Evolutionary conservation across 2,329 filamentous ascomycete species (phyloP).

Genomic region (Cordyceps fumosorosea): DNA sequence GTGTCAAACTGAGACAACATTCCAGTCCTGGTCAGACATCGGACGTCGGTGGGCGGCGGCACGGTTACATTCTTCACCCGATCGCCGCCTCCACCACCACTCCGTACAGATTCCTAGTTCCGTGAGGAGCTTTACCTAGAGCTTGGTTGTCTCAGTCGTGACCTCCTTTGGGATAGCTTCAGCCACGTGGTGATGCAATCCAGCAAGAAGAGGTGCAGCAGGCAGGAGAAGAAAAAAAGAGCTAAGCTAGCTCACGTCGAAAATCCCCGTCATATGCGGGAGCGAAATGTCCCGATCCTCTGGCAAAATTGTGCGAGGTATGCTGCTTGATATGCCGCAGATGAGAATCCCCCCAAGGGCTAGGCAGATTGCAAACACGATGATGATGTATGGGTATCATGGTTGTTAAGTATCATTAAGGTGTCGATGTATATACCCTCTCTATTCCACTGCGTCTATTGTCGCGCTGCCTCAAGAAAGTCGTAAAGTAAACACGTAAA

Average conservation of each 20-base stretch:
- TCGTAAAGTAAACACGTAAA: not conserved
- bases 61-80: conserved; percentile 2
- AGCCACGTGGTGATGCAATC: conserved; percentile 7
- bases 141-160: not conserved
- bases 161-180: not conserved
- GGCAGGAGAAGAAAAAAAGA: not conserved
- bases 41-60: not conserved
- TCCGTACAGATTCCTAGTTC: no score
- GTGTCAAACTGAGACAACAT: conserved; percentile 2
- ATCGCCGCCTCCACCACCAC: no score
- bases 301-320: not conserved
- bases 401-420: no score
- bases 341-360: no score
- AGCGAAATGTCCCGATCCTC: not conserved
- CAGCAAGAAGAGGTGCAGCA: not conserved
- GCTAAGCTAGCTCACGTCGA: not conserved
- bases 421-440: no score
- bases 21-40: not conserved
- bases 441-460: not conserved
- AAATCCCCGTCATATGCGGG: not conserved
- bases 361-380: no score
- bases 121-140: no score
- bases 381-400: no score
- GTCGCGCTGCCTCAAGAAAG: not conserved
- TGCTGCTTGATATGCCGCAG: not conserved